Conservation (phyloP, 495 filamentous ascomycete species). For the Rhypophila decipiens region DNA sequence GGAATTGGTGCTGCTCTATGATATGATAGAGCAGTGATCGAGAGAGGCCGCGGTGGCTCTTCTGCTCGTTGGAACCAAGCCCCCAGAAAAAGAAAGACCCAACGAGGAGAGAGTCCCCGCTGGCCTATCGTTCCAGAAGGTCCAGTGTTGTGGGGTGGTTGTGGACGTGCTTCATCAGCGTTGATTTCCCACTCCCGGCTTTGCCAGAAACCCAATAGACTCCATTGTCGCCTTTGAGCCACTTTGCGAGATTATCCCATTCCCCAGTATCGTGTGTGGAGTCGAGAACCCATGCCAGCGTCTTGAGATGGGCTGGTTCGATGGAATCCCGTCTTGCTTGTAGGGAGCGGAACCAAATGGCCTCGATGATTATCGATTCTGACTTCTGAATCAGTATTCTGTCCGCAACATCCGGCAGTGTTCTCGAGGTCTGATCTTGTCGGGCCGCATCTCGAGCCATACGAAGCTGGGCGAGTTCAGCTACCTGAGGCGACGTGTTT, state of each 20-base stretch:
- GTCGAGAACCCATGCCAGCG: background rate
- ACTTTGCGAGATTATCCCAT: background rate
- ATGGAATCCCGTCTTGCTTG: too few relatives aligned
- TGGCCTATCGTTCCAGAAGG: constrained; percentile 18
- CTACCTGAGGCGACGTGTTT: too few relatives aligned
- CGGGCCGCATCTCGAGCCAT: too few relatives aligned
- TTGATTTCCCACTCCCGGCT: constrained; percentile 33
- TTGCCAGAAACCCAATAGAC: constrained; percentile 32
- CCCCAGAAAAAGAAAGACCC: constrained; percentile 32
- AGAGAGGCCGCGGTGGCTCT: constrained; percentile 38
- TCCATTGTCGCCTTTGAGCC: background rate
- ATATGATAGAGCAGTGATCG: constrained; percentile 35
- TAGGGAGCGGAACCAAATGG: too few relatives aligned
- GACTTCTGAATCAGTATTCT: too few relatives aligned
- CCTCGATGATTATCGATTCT: too few relatives aligned
- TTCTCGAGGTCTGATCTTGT: too few relatives aligned
- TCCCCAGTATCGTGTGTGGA: background rate
- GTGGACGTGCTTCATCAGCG: constrained; percentile 31
- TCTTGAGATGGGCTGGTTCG: background rate
- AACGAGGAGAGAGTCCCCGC: background rate
- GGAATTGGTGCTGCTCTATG: constrained; percentile 15
- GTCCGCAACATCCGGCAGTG: too few relatives aligned
- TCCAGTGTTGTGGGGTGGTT: constrained; percentile 7
- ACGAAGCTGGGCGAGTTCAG: too few relatives aligned
- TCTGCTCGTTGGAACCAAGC: constrained; percentile 28